These are phyloP conservation scores for Chlorencoelia australis DNA, from an alignment of 2,329 filamentous ascomycete species.

Conservation along the genomic window DNA sequence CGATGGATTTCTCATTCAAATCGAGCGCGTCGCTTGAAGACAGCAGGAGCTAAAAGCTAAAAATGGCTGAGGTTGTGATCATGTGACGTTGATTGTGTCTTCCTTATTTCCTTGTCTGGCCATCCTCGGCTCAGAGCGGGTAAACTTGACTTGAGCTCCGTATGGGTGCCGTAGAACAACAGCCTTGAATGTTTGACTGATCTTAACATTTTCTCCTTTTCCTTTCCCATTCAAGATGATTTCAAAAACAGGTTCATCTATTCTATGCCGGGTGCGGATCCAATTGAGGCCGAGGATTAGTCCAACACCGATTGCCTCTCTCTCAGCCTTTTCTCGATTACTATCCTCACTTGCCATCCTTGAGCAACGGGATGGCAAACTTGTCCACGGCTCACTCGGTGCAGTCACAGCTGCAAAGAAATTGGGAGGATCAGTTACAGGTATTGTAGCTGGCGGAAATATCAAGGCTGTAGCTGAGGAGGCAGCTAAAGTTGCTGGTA, in stretches of 20 bases:
- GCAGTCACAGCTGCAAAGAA: conserved; percentile 80
- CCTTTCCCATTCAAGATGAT: conserved; percentile 21
- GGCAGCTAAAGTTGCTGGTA: conserved; percentile 77
- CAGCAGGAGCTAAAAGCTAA: conserved; percentile 3
- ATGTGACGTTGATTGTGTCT: too few species aligned
- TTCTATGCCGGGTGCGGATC: conserved; percentile 24
- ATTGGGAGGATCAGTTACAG: conserved; percentile 76
- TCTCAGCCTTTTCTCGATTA: conserved; percentile 53
- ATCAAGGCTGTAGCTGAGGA: conserved; percentile 69
- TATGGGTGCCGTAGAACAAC: too few species aligned
- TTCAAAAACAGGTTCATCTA: conserved; percentile 21
- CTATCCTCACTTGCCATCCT: conserved; percentile 84
- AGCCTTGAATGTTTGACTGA: too few species aligned
- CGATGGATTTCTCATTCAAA: too few species aligned
- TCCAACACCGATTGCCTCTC: conserved; percentile 29
- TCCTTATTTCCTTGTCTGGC: too few species aligned
- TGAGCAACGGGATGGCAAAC: conserved; percentile 83
- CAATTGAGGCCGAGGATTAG: conserved; percentile 33
- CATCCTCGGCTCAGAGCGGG: too few species aligned
- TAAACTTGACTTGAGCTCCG: too few species aligned
- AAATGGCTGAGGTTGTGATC: too few species aligned
- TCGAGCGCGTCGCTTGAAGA: too few species aligned
- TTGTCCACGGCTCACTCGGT: conserved; percentile 73
- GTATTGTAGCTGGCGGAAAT: conserved; percentile 73
- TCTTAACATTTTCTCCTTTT: conserved; percentile 5